Percentiles rank a stretch among this genome's conserved stretches.
Conservation (phyloP, 805 yeast genomes). For the Lachancea cidri region DNA sequence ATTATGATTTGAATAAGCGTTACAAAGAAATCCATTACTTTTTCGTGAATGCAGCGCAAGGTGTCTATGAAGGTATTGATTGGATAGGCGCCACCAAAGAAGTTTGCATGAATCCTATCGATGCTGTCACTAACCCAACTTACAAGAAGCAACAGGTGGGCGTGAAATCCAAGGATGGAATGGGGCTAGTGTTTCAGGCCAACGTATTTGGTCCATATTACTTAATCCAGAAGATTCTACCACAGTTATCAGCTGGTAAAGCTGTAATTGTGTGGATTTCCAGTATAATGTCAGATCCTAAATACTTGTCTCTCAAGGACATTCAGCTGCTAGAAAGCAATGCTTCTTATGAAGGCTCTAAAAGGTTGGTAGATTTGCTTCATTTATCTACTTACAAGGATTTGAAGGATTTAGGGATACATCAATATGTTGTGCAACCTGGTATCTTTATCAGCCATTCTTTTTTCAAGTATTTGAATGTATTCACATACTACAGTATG, state of each 20-base stretch:
- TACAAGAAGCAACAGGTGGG: constrained; percentile 83
- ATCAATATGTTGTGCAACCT: constrained; percentile 82
- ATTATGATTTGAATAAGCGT: constrained; percentile 59
- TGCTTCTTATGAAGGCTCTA: constrained; percentile 87
- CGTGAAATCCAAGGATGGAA: constrained; percentile 64
- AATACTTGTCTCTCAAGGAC: constrained; percentile 68
- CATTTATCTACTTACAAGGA: constrained; percentile 65
- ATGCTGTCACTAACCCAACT: constrained; percentile 82
- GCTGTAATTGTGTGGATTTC: constrained; percentile 83
- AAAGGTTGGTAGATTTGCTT: constrained; percentile 75
- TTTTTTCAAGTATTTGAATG: constrained; percentile 67
- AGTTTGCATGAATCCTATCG: constrained; percentile 58
- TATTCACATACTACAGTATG: constrained; percentile 84
- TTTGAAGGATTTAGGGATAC: constrained; percentile 49
- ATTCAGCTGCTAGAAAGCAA: constrained; percentile 59
- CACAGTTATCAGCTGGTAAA: constrained; percentile 46
- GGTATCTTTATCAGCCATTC: constrained; percentile 88
- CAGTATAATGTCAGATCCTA: constrained; percentile 74
- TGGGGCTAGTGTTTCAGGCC: constrained; percentile 89
- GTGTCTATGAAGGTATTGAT: constrained; percentile 80
- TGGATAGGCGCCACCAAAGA: constrained; percentile 76
- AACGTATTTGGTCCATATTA: constrained; percentile 97
- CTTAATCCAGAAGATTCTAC: constrained; percentile 60
- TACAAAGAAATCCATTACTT: constrained; percentile 70
- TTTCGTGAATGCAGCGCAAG: constrained; percentile 86